These are phyloP conservation scores for Litsea cubeba DNA, from an alignment of 164 flowering plant species.

Conservation along the genomic window DNA sequence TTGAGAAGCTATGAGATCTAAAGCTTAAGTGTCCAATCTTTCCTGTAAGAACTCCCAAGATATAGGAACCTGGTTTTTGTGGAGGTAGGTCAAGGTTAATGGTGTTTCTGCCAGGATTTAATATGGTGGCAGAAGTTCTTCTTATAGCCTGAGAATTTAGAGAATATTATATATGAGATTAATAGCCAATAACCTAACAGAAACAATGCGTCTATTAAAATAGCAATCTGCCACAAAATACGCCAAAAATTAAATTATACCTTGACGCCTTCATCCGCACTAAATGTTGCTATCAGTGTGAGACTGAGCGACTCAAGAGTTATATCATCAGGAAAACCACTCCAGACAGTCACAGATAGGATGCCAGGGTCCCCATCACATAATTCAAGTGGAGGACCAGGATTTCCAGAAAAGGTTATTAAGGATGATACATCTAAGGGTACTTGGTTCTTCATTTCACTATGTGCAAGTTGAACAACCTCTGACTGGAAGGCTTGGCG, in stretches of 20 bases:
- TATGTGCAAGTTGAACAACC: slow-evolving; percentile 82
- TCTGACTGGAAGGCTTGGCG: slow-evolving; percentile 92
- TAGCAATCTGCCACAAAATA: neutral
- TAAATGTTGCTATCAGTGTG: slow-evolving; percentile 66
- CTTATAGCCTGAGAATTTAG: slow-evolving; percentile 58
- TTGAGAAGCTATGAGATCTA: slow-evolving; percentile 95
- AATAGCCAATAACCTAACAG: neutral
- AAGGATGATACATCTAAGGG: slow-evolving; percentile 94
- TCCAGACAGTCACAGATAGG: slow-evolving; percentile 86
- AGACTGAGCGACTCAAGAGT: slow-evolving; percentile 86
- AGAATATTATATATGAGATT: neutral
- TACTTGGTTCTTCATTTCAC: slow-evolving; percentile 94
- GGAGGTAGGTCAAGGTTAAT: slow-evolving; percentile 75
- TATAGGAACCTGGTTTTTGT: slow-evolving; percentile 94
- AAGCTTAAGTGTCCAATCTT: slow-evolving; percentile 87
- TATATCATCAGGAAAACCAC: slow-evolving; percentile 99
- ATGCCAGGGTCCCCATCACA: slow-evolving; percentile 98
- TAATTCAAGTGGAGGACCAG: slow-evolving; percentile 81
- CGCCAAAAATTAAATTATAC: slow-evolving; percentile 27
- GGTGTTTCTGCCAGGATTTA: slow-evolving; percentile 76
- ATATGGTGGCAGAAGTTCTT: slow-evolving; percentile 56
- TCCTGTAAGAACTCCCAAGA: slow-evolving; percentile 93
- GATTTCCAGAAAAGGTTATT: slow-evolving; percentile 88
- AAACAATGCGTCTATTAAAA: neutral
- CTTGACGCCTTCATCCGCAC: slow-evolving; percentile 62